Evolutionary conservation across 305 asterid genomes (phyloP).

Genomic region (Euphrasia arctica): DNA sequence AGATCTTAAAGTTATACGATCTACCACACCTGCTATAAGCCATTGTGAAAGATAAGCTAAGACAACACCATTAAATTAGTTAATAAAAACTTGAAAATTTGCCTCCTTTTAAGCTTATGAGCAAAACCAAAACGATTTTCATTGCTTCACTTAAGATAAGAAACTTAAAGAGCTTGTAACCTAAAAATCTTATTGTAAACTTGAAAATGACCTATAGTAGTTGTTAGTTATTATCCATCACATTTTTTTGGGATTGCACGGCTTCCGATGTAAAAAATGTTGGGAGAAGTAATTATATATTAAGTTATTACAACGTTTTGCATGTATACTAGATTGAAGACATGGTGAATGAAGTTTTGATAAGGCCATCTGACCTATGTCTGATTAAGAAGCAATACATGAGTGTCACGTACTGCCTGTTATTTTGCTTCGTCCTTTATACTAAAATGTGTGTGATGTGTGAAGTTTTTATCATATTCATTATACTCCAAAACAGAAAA

Average conservation of each 20-base stretch:
- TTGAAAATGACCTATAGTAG: neutral
- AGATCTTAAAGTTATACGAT: constrained; percentile 1
- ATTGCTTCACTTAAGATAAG: constrained; percentile 10
- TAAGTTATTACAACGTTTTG: constrained; percentile 1
- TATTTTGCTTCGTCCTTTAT: neutral
- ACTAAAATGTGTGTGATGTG: neutral
- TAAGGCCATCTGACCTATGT: constrained; percentile 11
- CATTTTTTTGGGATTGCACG: constrained; percentile 4
- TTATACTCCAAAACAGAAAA: constrained; percentile 7
- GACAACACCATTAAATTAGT: constrained; percentile 1
- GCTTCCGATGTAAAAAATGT: constrained; percentile 7
- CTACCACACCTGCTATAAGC: neutral
- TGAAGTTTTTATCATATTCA: neutral
- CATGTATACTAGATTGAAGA: neutral
- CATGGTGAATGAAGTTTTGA: constrained; percentile 5
- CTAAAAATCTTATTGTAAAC: neutral
- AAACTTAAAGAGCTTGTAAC: constrained; percentile 6
- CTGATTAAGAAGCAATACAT: constrained; percentile 12
- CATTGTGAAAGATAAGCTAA: neutral
- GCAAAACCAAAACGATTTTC: constrained; percentile 15
- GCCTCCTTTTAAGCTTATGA: constrained; percentile 12
- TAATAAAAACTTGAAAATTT: constrained; percentile 6
- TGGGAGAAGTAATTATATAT: neutral
- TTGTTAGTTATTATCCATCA: constrained; percentile 3
- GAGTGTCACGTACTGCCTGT: neutral